Base-by-base conservation (phyloP, 768 basidiomycete species). In the Daedaleopsis sinensis region DNA sequence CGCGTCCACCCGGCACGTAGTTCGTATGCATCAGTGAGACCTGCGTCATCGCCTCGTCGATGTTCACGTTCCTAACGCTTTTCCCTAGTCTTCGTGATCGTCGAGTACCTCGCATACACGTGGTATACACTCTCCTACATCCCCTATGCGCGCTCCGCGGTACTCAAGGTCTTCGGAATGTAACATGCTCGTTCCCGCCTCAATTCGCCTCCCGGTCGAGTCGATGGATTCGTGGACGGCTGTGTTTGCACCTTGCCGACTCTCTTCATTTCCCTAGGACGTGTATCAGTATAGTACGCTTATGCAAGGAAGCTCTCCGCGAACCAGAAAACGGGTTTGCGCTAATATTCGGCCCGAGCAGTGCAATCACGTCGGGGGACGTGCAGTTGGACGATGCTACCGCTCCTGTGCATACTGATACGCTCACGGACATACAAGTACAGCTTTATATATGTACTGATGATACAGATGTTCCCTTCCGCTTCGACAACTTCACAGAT, bases 51-150 rank as follows among this genome's bases (percentile, higher is more conserved):
- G 27, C 7, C 27, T 32, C 27, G 38, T 57, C 47, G 15, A n/a
- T 36, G 46, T 39, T 56, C n/a, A 12, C n/a, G 27, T 19, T 21
- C 11, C 6, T 16, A 16, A 46, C 27, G 7, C 27, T 7, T 32
- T 32, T 7, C 27, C 75, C 39, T 18, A 93, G 92, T 94, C 59
- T 93, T 97, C 73, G 95, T 97, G 61, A 82, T 96, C 75, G 79
- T 97, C 73, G 88, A 96, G 74, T 96, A 92, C 74, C 80, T 96
- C 59, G 95, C 94, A 7, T 96, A 90, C 75, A 86, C 89, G 21
- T 97, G 94, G 94, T 96, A 91, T 73, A 86, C 83, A 53, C 76
- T 91, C 35, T 90, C 88, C 8, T 97, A 96, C 77, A 93, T 98
- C 67, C 95, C 95, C 3, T 96, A 96, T 68, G 95, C 95, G 2